Evolutionary conservation across 768 basidiomycete species (phyloP).

Genomic region (Mrakia frigida): DNA sequence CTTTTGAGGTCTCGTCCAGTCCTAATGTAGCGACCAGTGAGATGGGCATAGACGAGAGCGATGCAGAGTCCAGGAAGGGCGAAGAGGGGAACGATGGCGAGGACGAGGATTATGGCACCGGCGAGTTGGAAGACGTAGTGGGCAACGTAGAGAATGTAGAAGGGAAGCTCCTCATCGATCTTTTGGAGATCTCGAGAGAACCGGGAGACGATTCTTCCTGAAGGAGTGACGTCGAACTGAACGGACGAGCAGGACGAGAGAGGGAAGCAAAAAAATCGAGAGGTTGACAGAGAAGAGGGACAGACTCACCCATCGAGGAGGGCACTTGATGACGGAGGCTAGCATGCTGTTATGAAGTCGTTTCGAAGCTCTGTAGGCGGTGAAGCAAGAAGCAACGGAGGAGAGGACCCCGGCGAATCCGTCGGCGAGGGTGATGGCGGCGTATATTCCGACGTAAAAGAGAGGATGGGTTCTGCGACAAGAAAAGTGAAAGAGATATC

Average conservation of each 20-base stretch:
- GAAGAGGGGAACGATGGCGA: constrained; percentile 72
- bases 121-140: background rate
- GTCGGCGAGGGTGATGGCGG: constrained; percentile 53
- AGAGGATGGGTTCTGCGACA: constrained; percentile 50
- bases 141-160: background rate
- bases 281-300: too few species aligned
- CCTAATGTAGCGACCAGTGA: constrained; percentile 53
- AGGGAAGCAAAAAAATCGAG: too few species aligned
- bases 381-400: constrained; percentile 50
- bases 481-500: background rate
- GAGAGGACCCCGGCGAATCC: constrained; percentile 47
- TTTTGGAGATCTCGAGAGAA: constrained; percentile 49
- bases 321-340: constrained; percentile 68
- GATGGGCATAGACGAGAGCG: constrained; percentile 63
- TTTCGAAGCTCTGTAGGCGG: constrained; percentile 36
- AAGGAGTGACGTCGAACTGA: constrained; percentile 64
- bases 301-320: constrained; percentile 53
- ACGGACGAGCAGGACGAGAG: too few species aligned
- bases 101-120: constrained; percentile 55
- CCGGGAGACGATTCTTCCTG: constrained; percentile 50
- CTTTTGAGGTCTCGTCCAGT: constrained; percentile 75
- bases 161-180: background rate
- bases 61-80: constrained; percentile 69
- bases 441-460: constrained; percentile 56
- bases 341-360: constrained; percentile 52